A percentile compares a stretch with the other conserved stretches of the same genome.
These are phyloP conservation scores for Stemphylium lycopersici DNA, from an alignment of 2,329 filamentous ascomycete genomes.

Conservation along the genomic window DNA sequence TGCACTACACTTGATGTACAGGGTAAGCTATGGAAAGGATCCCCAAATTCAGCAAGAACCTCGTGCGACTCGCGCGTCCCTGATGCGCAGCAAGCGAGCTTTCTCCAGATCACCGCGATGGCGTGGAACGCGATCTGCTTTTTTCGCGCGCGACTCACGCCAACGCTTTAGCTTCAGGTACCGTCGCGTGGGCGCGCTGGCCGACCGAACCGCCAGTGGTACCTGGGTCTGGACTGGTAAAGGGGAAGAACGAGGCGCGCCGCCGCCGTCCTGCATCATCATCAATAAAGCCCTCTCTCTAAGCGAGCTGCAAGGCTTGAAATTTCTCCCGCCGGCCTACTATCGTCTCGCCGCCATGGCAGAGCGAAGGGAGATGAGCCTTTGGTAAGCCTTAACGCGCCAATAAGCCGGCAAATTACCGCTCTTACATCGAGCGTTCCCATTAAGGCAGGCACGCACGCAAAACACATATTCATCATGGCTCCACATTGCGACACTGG, in stretches of 20 bases:
- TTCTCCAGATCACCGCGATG: conserved; percentile 2
- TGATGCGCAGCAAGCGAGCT: not conserved
- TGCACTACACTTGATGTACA: too few relatives aligned
- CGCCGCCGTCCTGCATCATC: conserved; percentile 1
- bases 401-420: conserved; percentile 13
- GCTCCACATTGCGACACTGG: conserved; percentile 3
- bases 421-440: not conserved
- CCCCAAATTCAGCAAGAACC: too few relatives aligned
- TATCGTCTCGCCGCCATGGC: too few relatives aligned
- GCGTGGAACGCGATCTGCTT: conserved; percentile 3
- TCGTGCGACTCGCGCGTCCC: too few relatives aligned
- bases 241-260: conserved; percentile 1
- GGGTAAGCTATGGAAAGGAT: too few relatives aligned
- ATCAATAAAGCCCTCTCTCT: not conserved
- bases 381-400: not conserved
- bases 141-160: not conserved
- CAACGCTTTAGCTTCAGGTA: conserved; percentile 4
- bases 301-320: conserved; percentile 2
- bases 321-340: too few relatives aligned
- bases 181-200: not conserved
- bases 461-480: not conserved
- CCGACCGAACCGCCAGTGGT: not conserved
- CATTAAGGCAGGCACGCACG: not conserved
- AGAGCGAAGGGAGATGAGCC: not conserved
- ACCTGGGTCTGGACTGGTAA: not conserved